phyloP scores from a whole-genome alignment of 257 asterid species.

The Avicennia marina region DNA sequence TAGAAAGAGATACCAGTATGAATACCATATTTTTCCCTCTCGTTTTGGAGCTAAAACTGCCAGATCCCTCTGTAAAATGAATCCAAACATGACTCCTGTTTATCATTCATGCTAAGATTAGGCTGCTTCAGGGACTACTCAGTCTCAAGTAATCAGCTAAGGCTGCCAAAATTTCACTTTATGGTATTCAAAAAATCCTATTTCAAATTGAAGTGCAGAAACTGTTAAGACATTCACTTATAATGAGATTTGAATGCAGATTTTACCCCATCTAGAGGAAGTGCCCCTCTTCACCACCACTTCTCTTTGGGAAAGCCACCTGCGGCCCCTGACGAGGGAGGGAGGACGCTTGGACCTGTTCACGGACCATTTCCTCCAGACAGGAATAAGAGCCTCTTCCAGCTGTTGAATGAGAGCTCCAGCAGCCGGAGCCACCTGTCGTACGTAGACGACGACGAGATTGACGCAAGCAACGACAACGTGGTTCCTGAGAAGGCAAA shows the following conservation, averaged over 20 bases:
- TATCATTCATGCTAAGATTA: too few species aligned
- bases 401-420: conserved; percentile 53
- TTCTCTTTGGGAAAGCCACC: conserved; percentile 28
- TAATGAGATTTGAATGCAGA: conserved; percentile 32
- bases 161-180: too few species aligned
- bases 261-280: conserved; percentile 72
- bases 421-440: too few species aligned
- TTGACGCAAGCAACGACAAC: conserved; percentile 11
- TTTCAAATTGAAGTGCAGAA: too few species aligned
- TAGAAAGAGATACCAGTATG: not conserved
- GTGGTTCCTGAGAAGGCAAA: conserved; percentile 12
- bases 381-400: conserved; percentile 51
- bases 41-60: not conserved
- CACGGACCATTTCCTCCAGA: conserved; percentile 37
- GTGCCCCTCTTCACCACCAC: conserved; percentile 50
- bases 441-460: conserved; percentile 23
- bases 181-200: too few species aligned
- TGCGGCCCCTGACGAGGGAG: conserved; percentile 16
- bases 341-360: conserved; percentile 8
- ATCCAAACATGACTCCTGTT: too few species aligned
- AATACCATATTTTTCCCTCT: not conserved
- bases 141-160: not conserved
- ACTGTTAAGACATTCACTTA: not conserved
- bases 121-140: not conserved
- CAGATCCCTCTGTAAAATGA: not conserved